phyloP scores from a whole-genome alignment of 2,329 filamentous ascomycete species.

The Gliomastix tumulicola region DNA sequence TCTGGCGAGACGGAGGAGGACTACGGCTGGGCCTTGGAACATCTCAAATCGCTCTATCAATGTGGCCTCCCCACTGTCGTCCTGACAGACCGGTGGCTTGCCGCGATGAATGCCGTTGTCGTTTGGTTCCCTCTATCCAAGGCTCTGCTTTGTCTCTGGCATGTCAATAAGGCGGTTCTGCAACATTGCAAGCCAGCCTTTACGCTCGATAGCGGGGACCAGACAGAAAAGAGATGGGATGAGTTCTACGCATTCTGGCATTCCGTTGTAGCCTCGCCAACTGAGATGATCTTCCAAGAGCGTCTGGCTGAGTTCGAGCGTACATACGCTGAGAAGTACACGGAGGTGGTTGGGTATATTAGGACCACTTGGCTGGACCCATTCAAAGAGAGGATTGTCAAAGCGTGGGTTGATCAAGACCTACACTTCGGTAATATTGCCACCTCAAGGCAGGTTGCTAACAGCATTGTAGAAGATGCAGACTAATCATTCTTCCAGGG shows the following conservation, averaged over 20 bases:
- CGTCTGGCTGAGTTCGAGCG: too few species aligned
- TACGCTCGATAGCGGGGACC: background rate
- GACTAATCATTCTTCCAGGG: too few species aligned
- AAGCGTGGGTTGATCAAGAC: too few species aligned
- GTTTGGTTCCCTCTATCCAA: slow-evolving; percentile 6
- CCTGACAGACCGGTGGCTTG: slow-evolving; percentile 12
- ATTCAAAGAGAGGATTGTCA: too few species aligned
- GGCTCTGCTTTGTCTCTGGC: slow-evolving; percentile 11
- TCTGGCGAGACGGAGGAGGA: slow-evolving; percentile 9
- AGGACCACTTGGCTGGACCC: too few species aligned
- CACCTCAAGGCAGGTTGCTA: too few species aligned
- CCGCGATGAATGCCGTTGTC: slow-evolving; percentile 10
- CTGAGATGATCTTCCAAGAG: too few species aligned
- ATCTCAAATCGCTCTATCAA: slow-evolving; percentile 7
- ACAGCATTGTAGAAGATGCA: too few species aligned
- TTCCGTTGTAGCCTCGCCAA: too few species aligned
- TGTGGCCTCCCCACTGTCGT: slow-evolving; percentile 8
- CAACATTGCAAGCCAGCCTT: slow-evolving; percentile 5
- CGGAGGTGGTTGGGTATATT: too few species aligned
- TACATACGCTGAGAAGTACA: too few species aligned
- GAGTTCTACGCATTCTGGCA: slow-evolving; percentile 11
- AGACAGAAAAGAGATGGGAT: slow-evolving; percentile 4
- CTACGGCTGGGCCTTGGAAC: slow-evolving; percentile 11
- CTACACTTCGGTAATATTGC: too few species aligned
- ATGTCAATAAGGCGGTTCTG: slow-evolving; percentile 11